These are phyloP conservation scores for Alternaria conjuncta DNA, from an alignment of 2,329 filamentous ascomycete species.

Conservation along the genomic window DNA sequence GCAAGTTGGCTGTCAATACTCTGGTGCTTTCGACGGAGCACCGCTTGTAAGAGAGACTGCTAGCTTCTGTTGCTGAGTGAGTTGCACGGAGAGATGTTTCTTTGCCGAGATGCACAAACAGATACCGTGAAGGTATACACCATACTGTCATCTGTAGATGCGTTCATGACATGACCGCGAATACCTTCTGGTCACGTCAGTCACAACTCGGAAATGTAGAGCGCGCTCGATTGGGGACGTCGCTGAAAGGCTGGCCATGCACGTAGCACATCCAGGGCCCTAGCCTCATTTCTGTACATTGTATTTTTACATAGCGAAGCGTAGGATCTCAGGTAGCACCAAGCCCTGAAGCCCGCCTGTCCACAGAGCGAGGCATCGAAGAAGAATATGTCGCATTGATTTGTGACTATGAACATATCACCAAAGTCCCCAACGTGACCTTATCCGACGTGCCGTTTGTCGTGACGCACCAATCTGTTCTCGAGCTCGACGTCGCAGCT, in stretches of 20 bases:
- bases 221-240: background rate
- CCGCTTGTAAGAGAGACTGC: background rate
- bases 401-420: background rate
- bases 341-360: background rate
- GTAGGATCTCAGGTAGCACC: background rate
- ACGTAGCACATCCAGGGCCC: background rate
- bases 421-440: background rate
- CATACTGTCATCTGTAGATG: background rate
- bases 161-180: background rate
- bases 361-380: background rate
- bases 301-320: conserved; percentile 5
- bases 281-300: background rate
- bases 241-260: background rate
- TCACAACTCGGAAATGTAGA: background rate
- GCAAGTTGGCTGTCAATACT: background rate
- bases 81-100: background rate
- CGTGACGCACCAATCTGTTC: background rate
- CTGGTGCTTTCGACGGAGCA: background rate
- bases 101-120: background rate
- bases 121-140: background rate
- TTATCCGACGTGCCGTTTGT: background rate
- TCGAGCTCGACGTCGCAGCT: background rate
- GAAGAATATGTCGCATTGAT: background rate
- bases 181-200: background rate
- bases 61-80: background rate